Conservation (phyloP, 2,329 filamentous ascomycete genomes). For the Ascochyta rabiei region DNA sequence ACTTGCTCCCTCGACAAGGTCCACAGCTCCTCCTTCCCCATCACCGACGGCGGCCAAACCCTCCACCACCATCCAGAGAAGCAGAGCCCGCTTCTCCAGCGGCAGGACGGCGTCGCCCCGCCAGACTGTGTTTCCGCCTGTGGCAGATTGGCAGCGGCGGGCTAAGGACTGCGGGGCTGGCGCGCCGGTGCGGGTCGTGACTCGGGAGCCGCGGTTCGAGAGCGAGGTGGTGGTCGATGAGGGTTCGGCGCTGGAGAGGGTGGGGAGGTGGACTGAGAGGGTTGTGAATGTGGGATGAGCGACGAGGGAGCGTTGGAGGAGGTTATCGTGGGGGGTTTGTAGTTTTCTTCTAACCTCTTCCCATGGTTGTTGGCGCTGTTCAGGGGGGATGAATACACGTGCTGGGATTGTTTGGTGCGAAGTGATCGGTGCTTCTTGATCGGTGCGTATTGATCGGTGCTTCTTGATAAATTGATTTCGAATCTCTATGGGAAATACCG, state of each 20-base stretch:
- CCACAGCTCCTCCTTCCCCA: background rate
- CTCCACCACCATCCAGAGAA: background rate
- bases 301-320: too few species aligned
- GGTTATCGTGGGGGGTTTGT: too few species aligned
- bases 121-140: background rate
- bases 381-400: too few species aligned
- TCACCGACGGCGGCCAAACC: background rate
- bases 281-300: background rate
- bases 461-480: too few species aligned
- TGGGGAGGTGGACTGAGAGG: background rate
- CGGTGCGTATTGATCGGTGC: too few species aligned
- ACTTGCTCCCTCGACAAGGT: too few species aligned
- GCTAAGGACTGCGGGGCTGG: background rate
- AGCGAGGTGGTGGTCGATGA: background rate
- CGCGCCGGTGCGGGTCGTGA: background rate
- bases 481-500: too few species aligned
- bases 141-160: background rate
- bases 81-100: background rate
- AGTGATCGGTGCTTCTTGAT: too few species aligned
- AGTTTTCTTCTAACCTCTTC: too few species aligned
- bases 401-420: too few species aligned
- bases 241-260: background rate
- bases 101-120: background rate
- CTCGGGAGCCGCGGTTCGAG: background rate
- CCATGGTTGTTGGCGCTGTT: too few species aligned